Evolutionary conservation across 164 flowering plant species (phyloP).

Genomic region (Malania oleifera): DNA sequence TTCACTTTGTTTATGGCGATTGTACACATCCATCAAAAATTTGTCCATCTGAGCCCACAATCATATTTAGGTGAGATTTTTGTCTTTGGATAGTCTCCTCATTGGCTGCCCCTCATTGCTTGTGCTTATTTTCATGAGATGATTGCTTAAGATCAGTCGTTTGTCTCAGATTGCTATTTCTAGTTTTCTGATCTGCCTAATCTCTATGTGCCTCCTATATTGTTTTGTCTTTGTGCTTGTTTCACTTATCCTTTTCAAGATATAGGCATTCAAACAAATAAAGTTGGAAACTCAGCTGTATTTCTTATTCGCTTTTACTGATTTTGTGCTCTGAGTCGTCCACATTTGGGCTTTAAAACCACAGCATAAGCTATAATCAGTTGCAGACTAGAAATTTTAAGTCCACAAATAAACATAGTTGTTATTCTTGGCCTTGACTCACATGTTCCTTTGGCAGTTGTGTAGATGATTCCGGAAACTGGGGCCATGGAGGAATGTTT

Average conservation of each 20-base stretch:
- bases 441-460: slow-evolving; percentile 44
- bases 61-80: slow-evolving; percentile 63
- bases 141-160: too few species aligned
- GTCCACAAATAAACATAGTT: background rate
- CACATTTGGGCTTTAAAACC: too few species aligned
- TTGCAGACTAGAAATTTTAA: background rate
- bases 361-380: background rate
- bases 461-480: slow-evolving; percentile 84
- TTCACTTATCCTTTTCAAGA: background rate
- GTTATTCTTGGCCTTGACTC: background rate
- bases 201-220: background rate
- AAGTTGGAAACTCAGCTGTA: too few species aligned
- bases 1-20: slow-evolving; percentile 88
- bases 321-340: background rate
- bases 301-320: background rate
- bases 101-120: background rate
- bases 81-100: background rate
- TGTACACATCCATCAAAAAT: slow-evolving; percentile 68
- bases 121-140: background rate
- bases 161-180: background rate
- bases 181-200: background rate
- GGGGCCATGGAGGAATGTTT: slow-evolving; percentile 97
- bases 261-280: background rate
- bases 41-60: slow-evolving; percentile 57
- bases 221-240: background rate